phyloP scores from a whole-genome alignment of 495 filamentous ascomycete genomes.

The Aspergillus funiculosus region DNA sequence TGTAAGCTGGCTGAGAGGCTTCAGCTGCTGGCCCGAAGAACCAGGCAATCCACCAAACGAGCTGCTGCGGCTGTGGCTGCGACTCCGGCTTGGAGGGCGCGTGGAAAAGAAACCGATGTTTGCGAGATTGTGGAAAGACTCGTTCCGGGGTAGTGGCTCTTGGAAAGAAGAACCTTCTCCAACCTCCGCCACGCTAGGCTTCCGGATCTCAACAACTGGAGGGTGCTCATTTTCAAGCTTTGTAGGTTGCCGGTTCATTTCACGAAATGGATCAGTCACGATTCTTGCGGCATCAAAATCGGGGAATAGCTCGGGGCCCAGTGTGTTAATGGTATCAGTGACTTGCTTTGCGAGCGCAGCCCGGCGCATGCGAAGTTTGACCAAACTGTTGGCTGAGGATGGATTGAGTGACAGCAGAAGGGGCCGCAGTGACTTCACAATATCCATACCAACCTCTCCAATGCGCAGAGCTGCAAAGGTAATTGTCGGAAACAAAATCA shows the following conservation, averaged over 20 bases:
- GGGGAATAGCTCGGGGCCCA: slow-evolving; percentile 93
- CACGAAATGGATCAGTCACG: slow-evolving; percentile 56
- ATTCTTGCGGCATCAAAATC: slow-evolving; percentile 87
- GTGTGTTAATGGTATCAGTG: slow-evolving; percentile 85
- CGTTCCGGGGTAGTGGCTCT: slow-evolving; percentile 71
- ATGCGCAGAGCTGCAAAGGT: slow-evolving; percentile 93
- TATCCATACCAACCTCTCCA: slow-evolving; percentile 97
- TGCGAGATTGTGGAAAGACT: slow-evolving; percentile 84
- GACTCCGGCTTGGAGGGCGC: slow-evolving; percentile 57
- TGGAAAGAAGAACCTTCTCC: slow-evolving; percentile 30
- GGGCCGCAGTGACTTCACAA: slow-evolving; percentile 87
- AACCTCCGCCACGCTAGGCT: slow-evolving; percentile 19
- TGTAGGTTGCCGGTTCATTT: slow-evolving; percentile 25
- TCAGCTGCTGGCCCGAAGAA: slow-evolving; percentile 57
- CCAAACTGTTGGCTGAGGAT: slow-evolving; percentile 73
- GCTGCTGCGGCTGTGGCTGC: slow-evolving; percentile 66
- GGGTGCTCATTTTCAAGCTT: slow-evolving; percentile 18
- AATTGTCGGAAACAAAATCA: slow-evolving; percentile 78
- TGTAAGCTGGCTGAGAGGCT: slow-evolving; percentile 67
- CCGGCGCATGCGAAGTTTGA: slow-evolving; percentile 68
- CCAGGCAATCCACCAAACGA: slow-evolving; percentile 53
- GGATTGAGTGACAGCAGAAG: slow-evolving; percentile 86
- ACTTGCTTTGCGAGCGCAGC: slow-evolving; percentile 73
- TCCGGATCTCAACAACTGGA: slow-evolving; percentile 22
- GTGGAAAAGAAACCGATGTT: slow-evolving; percentile 85